These are phyloP conservation scores for Acanthamoeba healyi DNA, from an alignment of 208 protist species.

Conservation along the genomic window DNA sequence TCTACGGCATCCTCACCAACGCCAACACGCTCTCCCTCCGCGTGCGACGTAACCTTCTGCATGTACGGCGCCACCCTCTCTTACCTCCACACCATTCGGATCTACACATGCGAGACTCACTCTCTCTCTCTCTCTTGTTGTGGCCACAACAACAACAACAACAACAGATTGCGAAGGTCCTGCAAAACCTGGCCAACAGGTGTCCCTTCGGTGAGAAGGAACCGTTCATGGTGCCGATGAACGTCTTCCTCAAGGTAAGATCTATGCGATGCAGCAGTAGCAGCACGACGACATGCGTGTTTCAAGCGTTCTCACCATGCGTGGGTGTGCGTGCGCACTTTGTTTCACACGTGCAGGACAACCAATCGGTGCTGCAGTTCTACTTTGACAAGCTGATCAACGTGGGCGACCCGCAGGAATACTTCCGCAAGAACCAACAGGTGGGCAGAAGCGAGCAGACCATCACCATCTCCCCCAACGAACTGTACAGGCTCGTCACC, in stretches of 20 bases:
- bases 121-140: neutral
- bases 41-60: conserved; percentile 53
- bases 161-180: conserved; percentile 52
- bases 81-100: neutral
- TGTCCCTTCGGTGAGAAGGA: conserved; percentile 63
- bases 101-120: neutral
- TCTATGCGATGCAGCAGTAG: too few species aligned
- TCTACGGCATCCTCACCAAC: conserved; percentile 63
- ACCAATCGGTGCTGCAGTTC: conserved; percentile 50
- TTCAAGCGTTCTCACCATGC: too few species aligned
- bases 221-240: conserved; percentile 72
- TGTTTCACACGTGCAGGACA: too few species aligned
- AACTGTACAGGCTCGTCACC: conserved; percentile 44
- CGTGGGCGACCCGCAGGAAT: conserved; percentile 62
- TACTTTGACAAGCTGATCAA: conserved; percentile 73
- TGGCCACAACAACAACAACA: neutral
- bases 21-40: conserved; percentile 47
- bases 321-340: too few species aligned
- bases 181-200: conserved; percentile 65
- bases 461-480: conserved; percentile 69
- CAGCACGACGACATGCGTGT: neutral
- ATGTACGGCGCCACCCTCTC: neutral
- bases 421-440: conserved; percentile 63
- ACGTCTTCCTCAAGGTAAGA: conserved; percentile 57
- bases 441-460: conserved; percentile 50